Percentiles rank a stretch among this genome's conserved stretches.
Evolutionary conservation across 2,329 filamentous ascomycete genomes (phyloP).

Genomic region (Aspergillus hiratsukae): DNA sequence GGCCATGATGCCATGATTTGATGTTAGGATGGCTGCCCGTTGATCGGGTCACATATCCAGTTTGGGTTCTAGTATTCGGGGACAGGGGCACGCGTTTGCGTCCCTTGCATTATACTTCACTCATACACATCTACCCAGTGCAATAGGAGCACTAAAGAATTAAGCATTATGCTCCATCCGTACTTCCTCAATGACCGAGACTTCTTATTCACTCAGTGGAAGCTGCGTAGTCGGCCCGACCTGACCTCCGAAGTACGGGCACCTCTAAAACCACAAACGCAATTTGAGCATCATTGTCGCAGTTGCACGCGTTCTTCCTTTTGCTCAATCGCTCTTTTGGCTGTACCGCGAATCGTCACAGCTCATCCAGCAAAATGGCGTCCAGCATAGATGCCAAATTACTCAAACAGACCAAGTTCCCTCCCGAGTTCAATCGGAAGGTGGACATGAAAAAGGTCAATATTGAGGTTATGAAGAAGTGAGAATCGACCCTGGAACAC

Average conservation of each 20-base stretch:
- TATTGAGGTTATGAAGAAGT: constrained; percentile 97
- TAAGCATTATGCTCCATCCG: neutral
- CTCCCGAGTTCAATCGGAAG: constrained; percentile 87
- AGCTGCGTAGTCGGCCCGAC: constrained; percentile 9
- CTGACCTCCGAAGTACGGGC: constrained; percentile 4
- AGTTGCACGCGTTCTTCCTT: neutral
- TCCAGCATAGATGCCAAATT: constrained; percentile 84
- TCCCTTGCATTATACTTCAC: neutral
- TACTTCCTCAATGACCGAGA: neutral
- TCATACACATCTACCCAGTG: neutral
- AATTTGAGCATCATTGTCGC: constrained; percentile 4
- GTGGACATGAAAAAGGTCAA: constrained; percentile 98
- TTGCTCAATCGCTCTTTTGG: neutral
- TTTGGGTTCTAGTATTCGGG: neutral
- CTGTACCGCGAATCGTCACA: neutral
- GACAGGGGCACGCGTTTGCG: neutral
- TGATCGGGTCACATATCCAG: neutral
- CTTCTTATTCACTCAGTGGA: neutral
- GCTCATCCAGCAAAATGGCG: constrained; percentile 58
- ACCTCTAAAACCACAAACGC: constrained; percentile 4
- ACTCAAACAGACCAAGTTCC: constrained; percentile 87
- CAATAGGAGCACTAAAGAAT: neutral
- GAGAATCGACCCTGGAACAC: constrained; percentile 31
- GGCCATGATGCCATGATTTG: neutral
- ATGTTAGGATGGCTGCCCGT: neutral